Evolutionary conservation across 129 eudicot species (phyloP), one percentile per base, ranked within the genome.

Genomic region (Lonicera japonica): DNA sequence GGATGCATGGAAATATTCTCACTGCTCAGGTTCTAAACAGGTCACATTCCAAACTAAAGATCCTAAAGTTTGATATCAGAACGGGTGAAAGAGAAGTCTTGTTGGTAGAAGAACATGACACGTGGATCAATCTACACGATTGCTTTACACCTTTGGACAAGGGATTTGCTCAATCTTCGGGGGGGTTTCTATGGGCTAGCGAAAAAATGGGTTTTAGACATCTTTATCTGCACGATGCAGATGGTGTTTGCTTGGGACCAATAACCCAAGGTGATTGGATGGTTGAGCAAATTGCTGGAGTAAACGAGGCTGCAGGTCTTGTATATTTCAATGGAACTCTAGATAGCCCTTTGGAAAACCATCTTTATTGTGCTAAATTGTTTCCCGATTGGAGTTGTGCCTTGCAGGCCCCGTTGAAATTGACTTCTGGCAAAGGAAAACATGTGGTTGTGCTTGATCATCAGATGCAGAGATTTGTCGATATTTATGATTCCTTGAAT

Each of bases 221-320:
- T 68, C 74, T 94, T 24, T 94, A 94, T 77, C 52, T 94, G 78
- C 80, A 94, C 38, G 96, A 88, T 55, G 57, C 74, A 15, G 69
- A 68, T 40, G 99, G 99, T 25, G 72, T 24, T 51, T 94, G 89
- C 58, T 14, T 88, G 77, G 92, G n/a, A n/a, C n/a, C 96, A 2
- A 67, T 94, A 22, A 94, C 99, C 18, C 83, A 81, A 71, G 99
- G 99, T 70, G 92, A 88, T 64, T 94, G 99, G 99, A 88, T 94
- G 88, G 92, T 88, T 21, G 99, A 94, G n/a, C n/a, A n/a, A n/a
- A n/a, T n/a, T n/a, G n/a, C n/a, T n/a, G n/a, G n/a, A n/a, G n/a
- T n/a, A n/a, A 88, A 94, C 61, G 99, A 94, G 79, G 91, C 85
- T 50, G 60, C 89, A 3, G 95, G 95, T 20, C 66, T 75, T 21